phyloP scores from a whole-genome alignment of 1,284 basidiomycete species.

The Fomitiporia mediterranea region DNA sequence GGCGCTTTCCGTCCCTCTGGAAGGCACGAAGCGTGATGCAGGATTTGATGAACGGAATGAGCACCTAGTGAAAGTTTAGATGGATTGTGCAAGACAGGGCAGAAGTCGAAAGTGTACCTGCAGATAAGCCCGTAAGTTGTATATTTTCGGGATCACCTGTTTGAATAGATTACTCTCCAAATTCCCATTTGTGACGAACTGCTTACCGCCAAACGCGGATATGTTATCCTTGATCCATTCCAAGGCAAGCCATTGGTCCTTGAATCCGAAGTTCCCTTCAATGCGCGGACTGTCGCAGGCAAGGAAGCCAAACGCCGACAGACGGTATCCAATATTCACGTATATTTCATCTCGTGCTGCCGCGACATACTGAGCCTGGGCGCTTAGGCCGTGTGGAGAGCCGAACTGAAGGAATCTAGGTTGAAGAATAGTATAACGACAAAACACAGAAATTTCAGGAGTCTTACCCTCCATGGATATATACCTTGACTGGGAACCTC shows the following conservation, averaged over 20 bases:
- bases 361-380: slow-evolving; percentile 64
- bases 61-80: slow-evolving; percentile 41
- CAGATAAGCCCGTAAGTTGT: slow-evolving; percentile 63
- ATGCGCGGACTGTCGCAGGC: slow-evolving; percentile 56
- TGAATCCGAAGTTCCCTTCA: slow-evolving; percentile 73
- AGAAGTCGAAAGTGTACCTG: slow-evolving; percentile 39
- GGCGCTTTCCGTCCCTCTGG: slow-evolving; percentile 53
- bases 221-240: slow-evolving; percentile 62
- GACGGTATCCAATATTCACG: slow-evolving; percentile 68
- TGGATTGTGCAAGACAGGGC: neutral
- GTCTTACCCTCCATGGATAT: slow-evolving; percentile 69
- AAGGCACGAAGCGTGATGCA: slow-evolving; percentile 66
- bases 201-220: slow-evolving; percentile 50
- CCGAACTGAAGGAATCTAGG: slow-evolving; percentile 76
- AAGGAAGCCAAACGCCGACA: slow-evolving; percentile 72
- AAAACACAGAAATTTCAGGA: neutral
- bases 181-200: neutral
- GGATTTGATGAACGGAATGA: slow-evolving; percentile 69
- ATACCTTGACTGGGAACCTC: slow-evolving; percentile 64
- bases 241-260: slow-evolving; percentile 67
- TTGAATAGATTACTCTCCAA: neutral
- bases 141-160: slow-evolving; percentile 55
- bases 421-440: neutral
- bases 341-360: slow-evolving; percentile 62
- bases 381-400: slow-evolving; percentile 52